phyloP scores from a whole-genome alignment of 2,329 filamentous ascomycete species.

The Zymoseptoria passerinii region DNA sequence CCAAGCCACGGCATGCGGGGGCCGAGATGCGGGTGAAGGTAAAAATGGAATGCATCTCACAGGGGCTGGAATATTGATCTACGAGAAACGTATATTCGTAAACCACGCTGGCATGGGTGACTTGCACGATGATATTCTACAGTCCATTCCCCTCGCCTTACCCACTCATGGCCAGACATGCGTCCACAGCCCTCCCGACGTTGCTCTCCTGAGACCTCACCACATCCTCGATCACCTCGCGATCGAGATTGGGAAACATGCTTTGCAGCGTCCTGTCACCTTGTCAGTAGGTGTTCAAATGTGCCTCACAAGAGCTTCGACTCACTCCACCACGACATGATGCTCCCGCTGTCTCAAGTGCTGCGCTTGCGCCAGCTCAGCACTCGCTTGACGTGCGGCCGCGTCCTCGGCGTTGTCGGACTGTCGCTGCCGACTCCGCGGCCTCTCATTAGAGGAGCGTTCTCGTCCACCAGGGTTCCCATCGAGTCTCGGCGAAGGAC shows the following conservation, averaged over 20 bases:
- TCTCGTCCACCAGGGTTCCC: slow-evolving; percentile 20
- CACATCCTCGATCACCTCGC: slow-evolving; percentile 92
- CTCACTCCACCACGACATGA: slow-evolving; percentile 71
- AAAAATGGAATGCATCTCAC: not conserved
- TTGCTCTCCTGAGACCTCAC: slow-evolving; percentile 88
- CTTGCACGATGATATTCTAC: not conserved
- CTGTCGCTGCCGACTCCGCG: slow-evolving; percentile 32
- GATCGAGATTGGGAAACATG: slow-evolving; percentile 95
- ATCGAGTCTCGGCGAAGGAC: slow-evolving; percentile 29
- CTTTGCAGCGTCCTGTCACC: slow-evolving; percentile 61
- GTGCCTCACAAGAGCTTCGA: not conserved
- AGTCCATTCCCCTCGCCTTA: not conserved
- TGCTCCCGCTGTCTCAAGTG: slow-evolving; percentile 78
- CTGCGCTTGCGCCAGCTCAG: slow-evolving; percentile 79
- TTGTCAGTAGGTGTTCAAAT: slow-evolving; percentile 1
- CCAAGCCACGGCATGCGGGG: not conserved
- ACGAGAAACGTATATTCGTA: not conserved
- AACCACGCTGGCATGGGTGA: not conserved
- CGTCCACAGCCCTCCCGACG: slow-evolving; percentile 41
- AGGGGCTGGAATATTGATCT: not conserved
- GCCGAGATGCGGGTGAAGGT: not conserved
- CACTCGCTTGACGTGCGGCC: slow-evolving; percentile 81
- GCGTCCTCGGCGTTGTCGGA: slow-evolving; percentile 69
- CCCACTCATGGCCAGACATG: slow-evolving; percentile 38
- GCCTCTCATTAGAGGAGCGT: slow-evolving; percentile 16